A percentile compares a stretch with the other conserved stretches of the same genome.
These are phyloP conservation scores for Cryptosporidium ryanae DNA, from an alignment of 169 alveolate species.

Conservation along the genomic window DNA sequence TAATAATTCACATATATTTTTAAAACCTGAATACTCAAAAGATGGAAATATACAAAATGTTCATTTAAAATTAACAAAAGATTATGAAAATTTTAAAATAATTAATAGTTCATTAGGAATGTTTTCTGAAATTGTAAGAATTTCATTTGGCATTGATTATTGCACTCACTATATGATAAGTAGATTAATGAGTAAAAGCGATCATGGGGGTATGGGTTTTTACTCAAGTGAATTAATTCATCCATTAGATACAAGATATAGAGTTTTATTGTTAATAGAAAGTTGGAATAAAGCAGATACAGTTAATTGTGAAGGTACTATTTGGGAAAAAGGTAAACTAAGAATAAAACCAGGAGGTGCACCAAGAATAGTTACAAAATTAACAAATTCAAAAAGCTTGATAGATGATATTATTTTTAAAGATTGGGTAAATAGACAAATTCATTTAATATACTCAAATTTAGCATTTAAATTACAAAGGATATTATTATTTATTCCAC, in stretches of 20 bases:
- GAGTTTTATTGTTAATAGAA: slow-evolving; percentile 45
- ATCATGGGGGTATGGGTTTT: slow-evolving; percentile 49
- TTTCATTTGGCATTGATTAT: slow-evolving; percentile 10
- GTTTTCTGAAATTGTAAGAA: slow-evolving; percentile 53
- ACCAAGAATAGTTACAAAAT: slow-evolving; percentile 25
- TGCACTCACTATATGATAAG: slow-evolving; percentile 20
- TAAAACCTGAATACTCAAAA: neutral
- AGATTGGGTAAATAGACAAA: slow-evolving; percentile 52
- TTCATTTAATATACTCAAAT: slow-evolving; percentile 44
- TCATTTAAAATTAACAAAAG: slow-evolving; percentile 12
- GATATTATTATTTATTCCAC: slow-evolving; percentile 48
- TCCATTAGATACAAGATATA: slow-evolving; percentile 59
- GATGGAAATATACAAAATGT: slow-evolving; percentile 8
- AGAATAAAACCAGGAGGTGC: slow-evolving; percentile 75
- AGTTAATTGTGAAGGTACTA: slow-evolving; percentile 7
- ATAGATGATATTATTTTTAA: slow-evolving; percentile 31
- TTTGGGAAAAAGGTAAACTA: slow-evolving; percentile 60
- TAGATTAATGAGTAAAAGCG: slow-evolving; percentile 4
- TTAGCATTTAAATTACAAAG: slow-evolving; percentile 68
- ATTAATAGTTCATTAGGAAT: slow-evolving; percentile 22
- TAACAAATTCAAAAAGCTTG: neutral
- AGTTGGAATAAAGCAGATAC: slow-evolving; percentile 61
- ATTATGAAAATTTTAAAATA: slow-evolving; percentile 8
- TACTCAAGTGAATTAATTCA: slow-evolving; percentile 14
- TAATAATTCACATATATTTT: neutral